A percentile compares a stretch with the other conserved stretches of the same genome.
These are phyloP conservation scores for Alternaria triticimaculans DNA, from an alignment of 2,329 filamentous ascomycete species.

Conservation along the genomic window DNA sequence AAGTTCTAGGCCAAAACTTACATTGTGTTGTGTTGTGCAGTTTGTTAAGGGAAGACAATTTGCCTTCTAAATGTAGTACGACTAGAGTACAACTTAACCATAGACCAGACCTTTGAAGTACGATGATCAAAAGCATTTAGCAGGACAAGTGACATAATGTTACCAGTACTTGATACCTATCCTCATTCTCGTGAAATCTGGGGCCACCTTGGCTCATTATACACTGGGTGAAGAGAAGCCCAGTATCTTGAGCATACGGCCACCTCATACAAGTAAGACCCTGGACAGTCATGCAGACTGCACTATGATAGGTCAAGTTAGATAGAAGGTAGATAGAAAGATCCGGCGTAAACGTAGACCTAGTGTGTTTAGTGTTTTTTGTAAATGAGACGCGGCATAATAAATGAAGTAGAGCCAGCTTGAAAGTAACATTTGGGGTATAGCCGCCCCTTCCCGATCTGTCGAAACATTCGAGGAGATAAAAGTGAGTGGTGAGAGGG, in stretches of 20 bases:
- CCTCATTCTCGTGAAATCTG: neutral
- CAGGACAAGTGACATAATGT: neutral
- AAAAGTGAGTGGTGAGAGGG: neutral
- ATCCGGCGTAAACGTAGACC: neutral
- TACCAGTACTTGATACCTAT: neutral
- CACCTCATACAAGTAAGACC: neutral
- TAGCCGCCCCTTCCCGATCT: neutral
- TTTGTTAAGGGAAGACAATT: neutral
- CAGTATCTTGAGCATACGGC: neutral
- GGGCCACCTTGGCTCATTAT: neutral
- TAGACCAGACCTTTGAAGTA: neutral
- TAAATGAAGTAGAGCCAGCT: neutral
- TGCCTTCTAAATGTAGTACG: neutral
- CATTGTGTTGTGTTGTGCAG: neutral
- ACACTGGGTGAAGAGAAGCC: neutral
- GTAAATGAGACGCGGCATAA: neutral
- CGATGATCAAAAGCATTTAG: neutral
- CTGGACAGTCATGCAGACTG: neutral
- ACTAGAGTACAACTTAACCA: neutral
- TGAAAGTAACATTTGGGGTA: fast-evolving
- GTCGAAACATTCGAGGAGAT: neutral
- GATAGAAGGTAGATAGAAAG: neutral
- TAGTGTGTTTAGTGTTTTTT: neutral
- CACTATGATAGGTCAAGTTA: neutral
- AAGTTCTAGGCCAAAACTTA: neutral